phyloP scores from a whole-genome alignment of 768 basidiomycete genomes.

The Mycena polygramma region DNA sequence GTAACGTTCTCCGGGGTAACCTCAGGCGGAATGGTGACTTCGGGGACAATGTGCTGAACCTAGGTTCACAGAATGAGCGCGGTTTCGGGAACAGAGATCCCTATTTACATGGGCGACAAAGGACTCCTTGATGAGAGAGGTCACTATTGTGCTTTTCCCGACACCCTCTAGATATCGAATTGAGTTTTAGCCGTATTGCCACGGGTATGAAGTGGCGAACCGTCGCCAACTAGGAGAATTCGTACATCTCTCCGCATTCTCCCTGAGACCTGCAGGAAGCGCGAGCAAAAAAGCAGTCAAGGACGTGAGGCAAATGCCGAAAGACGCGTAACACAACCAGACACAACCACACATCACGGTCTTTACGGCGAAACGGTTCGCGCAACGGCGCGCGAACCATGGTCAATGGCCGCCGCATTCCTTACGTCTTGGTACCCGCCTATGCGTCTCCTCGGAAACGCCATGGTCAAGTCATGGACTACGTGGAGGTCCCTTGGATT shows the following conservation, averaged over 20 bases:
- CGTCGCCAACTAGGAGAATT: constrained; percentile 94
- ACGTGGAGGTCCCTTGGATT: no score
- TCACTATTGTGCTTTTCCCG: constrained; percentile 98
- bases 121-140: constrained; percentile 95
- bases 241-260: constrained; percentile 92
- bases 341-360: neutral
- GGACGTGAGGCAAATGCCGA: neutral
- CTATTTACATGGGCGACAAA: constrained; percentile 84
- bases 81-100: constrained; percentile 41
- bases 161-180: constrained; percentile 80
- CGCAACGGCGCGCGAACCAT: constrained; percentile 8
- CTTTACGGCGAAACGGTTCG: neutral
- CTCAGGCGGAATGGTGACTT: constrained; percentile 98
- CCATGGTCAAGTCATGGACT: neutral
- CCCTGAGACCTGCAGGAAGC: neutral
- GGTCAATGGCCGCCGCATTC: neutral
- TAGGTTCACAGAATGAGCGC: constrained; percentile 46
- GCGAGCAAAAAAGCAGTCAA: neutral
- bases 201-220: constrained; percentile 56
- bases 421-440: constrained; percentile 4
- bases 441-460: constrained; percentile 7
- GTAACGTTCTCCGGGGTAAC: constrained; percentile 98
- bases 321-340: neutral
- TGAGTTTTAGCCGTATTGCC: constrained; percentile 27
- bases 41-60: constrained; percentile 96